Base-by-base conservation (phyloP, 2,329 filamentous ascomycete species). In the Apiospora hydei region DNA sequence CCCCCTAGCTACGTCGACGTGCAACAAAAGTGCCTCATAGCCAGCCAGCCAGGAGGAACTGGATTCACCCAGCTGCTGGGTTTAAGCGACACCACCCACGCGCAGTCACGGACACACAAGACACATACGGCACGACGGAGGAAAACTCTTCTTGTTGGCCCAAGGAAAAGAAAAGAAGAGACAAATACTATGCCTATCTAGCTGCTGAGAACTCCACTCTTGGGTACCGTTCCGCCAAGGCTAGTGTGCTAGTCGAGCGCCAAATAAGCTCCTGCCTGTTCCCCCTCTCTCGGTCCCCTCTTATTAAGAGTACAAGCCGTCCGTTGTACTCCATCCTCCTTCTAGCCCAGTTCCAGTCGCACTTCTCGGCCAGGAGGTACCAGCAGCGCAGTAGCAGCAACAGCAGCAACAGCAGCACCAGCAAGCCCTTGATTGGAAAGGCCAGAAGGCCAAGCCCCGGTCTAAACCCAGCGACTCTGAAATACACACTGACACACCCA, bases 221-320 rank as follows among this genome's bases (percentile, higher is more conserved):
- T 64, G 57, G 57, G 57, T 64, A 64, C 34, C 57, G 57, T 64
- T 64, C 57, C 57, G 57, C 34, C 57, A 64, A 64, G 57, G 57
- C 30, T 64, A 64, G 57, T 64, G 41, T 34, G 57, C 30, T 64
- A 64, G 57, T 64, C 30, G 21, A 64, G 57, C 34, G 57, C 57
- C 57, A 64, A 64, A 64, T 64, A 64, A 64, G 57, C 57, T 64
- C 57, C 38, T 41, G 30, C 30, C 57, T 64, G n/a, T 30, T 24
- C 21, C 57, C 57, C 21, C 57, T 64, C 34, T 30, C 57, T 64
- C 57, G 57, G 57, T 64, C 57, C 34, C 53, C 57, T 64, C 57
- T 64, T 64, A 64, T 64, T 64, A 41, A 64, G 57, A 41, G 57
- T 64, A 38, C 57, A 38, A 64, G 57, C 57, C 57, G 57, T 14